A percentile compares a stretch with the other conserved stretches of the same genome.
phyloP scores from a whole-genome alignment of 2,329 filamentous ascomycete species.

The Alternaria alternata region DNA sequence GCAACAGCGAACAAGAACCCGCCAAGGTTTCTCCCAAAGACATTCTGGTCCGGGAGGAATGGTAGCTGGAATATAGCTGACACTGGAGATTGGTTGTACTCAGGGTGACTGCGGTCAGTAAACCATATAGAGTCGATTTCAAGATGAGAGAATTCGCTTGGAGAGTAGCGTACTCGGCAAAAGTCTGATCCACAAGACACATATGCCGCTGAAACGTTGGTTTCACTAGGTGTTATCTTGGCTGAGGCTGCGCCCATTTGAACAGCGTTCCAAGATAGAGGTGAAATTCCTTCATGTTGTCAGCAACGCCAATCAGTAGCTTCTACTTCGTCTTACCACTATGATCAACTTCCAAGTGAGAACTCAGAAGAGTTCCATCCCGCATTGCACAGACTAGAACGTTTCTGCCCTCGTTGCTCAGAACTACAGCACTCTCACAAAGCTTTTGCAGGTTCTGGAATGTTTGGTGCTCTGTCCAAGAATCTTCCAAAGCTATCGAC shows the following conservation, averaged over 20 bases:
- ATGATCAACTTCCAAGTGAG: constrained; percentile 5
- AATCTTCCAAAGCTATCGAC: constrained; percentile 18
- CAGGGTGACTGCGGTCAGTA: constrained; percentile 36
- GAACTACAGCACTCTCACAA: constrained; percentile 43
- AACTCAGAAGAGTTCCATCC: constrained; percentile 41
- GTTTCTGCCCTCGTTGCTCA: constrained; percentile 16
- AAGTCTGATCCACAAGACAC: constrained; percentile 51
- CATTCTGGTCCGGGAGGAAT: constrained; percentile 33
- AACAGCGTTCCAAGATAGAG: constrained; percentile 15
- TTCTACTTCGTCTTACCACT: constrained; percentile 14
- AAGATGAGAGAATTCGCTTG: constrained; percentile 12
- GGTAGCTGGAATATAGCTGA: constrained; percentile 46
- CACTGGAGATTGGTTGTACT: constrained; percentile 41
- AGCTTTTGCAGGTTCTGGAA: constrained; percentile 21
- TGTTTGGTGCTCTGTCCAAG: constrained; percentile 10
- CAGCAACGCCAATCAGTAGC: not conserved
- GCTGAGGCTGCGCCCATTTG: constrained; percentile 43
- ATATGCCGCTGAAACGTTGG: constrained; percentile 41
- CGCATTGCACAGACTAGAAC: constrained; percentile 49
- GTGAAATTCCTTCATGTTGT: constrained; percentile 8
- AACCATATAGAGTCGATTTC: constrained; percentile 51
- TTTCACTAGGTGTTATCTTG: constrained; percentile 32
- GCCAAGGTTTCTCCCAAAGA: constrained; percentile 50
- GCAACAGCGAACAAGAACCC: constrained; percentile 59
- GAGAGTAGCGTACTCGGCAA: constrained; percentile 41